Conservation (phyloP, 768 basidiomycete species). For the Zangia roseola region DNA sequence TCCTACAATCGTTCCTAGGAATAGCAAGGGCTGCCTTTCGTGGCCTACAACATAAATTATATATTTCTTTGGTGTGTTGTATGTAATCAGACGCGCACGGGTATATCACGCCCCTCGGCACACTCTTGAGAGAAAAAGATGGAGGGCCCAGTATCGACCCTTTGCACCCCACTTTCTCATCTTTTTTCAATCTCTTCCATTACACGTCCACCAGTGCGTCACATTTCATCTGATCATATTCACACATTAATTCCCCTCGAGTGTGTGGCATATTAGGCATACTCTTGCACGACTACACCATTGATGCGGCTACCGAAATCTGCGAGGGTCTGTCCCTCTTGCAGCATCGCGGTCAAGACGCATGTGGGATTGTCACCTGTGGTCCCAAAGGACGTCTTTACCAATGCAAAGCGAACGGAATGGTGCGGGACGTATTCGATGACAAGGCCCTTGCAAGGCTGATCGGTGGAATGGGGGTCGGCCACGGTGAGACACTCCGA, state of each 20-base stretch:
- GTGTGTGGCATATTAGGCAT: slow-evolving; percentile 95
- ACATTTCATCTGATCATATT: neutral
- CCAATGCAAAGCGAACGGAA: slow-evolving; percentile 98
- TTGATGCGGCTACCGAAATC: slow-evolving; percentile 84
- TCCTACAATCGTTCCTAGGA: no score
- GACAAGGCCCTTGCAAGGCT: slow-evolving; percentile 69
- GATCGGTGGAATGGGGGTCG: slow-evolving; percentile 94
- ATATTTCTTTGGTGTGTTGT: neutral
- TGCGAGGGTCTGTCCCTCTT: slow-evolving; percentile 93
- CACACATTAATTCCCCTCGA: slow-evolving; percentile 22
- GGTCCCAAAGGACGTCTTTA: slow-evolving; percentile 93
- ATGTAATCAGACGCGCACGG: neutral
- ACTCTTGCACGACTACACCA: slow-evolving; percentile 71
- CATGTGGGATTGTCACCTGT: slow-evolving; percentile 95
- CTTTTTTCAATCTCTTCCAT: slow-evolving; percentile 1
- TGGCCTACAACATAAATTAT: no score
- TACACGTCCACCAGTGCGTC: slow-evolving; percentile 29
- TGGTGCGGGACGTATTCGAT: slow-evolving; percentile 98
- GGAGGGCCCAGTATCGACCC: slow-evolving; percentile 4
- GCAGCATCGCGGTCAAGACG: slow-evolving; percentile 98
- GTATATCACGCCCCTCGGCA: neutral
- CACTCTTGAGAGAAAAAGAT: slow-evolving; percentile 7
- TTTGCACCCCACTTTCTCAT: slow-evolving; percentile 8
- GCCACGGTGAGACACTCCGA: slow-evolving; percentile 68
- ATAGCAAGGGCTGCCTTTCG: no score